Percentiles rank a stretch among this genome's conserved stretches.
phyloP scores from a whole-genome alignment of 2,329 filamentous ascomycete genomes.

The Neurospora sp. region DNA sequence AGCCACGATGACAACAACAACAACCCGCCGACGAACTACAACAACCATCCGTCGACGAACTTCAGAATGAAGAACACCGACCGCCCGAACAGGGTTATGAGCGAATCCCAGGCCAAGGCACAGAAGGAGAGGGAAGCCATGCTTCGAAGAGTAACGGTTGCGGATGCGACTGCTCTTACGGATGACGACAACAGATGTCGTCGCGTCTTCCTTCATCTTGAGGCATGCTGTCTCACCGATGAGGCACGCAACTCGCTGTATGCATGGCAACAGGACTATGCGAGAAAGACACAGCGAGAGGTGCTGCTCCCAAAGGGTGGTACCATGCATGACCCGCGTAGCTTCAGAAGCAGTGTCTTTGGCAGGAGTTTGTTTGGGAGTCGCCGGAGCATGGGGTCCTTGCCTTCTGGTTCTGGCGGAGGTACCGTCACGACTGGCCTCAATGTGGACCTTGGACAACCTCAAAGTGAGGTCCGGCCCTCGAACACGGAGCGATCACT shows the following conservation, averaged over 20 bases:
- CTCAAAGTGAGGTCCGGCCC: not conserved
- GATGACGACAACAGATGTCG: conserved; percentile 34
- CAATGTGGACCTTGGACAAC: not conserved
- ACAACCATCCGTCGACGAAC: not conserved
- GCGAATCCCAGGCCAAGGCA: not conserved
- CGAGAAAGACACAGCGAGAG: conserved; percentile 28
- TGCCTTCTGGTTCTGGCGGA: not conserved
- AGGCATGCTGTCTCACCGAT: conserved; percentile 34
- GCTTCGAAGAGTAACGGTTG: not conserved
- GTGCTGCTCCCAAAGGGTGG: conserved; percentile 31
- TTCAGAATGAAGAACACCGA: not conserved
- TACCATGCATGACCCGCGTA: conserved; percentile 19
- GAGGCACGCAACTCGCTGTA: conserved; percentile 39
- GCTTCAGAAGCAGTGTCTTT: not conserved
- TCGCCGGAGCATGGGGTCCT: not conserved
- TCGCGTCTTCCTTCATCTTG: conserved; percentile 37
- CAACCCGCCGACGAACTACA: not conserved
- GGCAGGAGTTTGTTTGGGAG: not conserved
- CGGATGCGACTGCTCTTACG: conserved; percentile 12
- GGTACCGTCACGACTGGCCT: not conserved
- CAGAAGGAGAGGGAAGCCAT: not conserved
- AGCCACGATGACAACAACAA: not conserved
- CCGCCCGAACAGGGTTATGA: not conserved
- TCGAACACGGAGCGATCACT: not conserved
- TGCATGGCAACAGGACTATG: conserved; percentile 40